These are phyloP conservation scores for Penicillium pancosmium DNA, from an alignment of 495 filamentous ascomycete species.

Conservation along the genomic window DNA sequence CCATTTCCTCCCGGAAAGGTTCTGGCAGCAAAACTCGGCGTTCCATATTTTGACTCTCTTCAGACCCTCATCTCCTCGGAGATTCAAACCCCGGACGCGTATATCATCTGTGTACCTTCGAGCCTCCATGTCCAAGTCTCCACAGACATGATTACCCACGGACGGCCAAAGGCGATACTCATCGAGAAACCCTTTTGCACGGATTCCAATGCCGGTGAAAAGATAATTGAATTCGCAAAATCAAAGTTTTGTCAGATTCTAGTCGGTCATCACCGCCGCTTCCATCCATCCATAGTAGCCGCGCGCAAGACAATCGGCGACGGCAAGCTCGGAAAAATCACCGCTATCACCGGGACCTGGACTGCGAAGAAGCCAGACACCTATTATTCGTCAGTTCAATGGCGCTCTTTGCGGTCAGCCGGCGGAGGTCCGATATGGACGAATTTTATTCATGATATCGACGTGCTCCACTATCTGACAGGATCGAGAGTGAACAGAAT, in stretches of 20 bases:
- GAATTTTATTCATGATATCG: slow-evolving; percentile 21
- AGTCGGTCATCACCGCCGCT: slow-evolving; percentile 21
- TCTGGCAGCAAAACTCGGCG: background rate
- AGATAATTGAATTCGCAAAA: slow-evolving; percentile 4
- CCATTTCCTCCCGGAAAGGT: background rate
- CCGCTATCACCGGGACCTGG: slow-evolving; percentile 16
- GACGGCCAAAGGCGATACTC: slow-evolving; percentile 11
- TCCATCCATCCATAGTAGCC: slow-evolving; percentile 10
- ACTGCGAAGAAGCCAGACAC: slow-evolving; percentile 14
- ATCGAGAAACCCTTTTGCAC: slow-evolving; percentile 18
- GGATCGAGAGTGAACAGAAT: slow-evolving; percentile 10
- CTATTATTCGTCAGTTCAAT: slow-evolving; percentile 10
- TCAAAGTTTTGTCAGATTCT: slow-evolving; percentile 11
- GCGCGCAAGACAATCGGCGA: background rate
- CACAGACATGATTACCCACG: slow-evolving; percentile 7
- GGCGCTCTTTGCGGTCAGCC: slow-evolving; percentile 12
- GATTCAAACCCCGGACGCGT: slow-evolving; percentile 10
- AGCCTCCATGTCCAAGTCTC: slow-evolving; percentile 10
- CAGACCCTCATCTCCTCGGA: background rate
- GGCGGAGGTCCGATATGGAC: slow-evolving; percentile 19
- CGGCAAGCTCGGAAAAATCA: slow-evolving; percentile 8
- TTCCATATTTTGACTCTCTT: background rate
- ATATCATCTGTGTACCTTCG: slow-evolving; percentile 17
- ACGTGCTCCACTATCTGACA: slow-evolving; percentile 17
- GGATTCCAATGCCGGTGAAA: slow-evolving; percentile 7